Percentiles rank a stretch among this genome's conserved stretches.
phyloP scores from a whole-genome alignment of 345 rosid species.

The Laguncularia racemosa region DNA sequence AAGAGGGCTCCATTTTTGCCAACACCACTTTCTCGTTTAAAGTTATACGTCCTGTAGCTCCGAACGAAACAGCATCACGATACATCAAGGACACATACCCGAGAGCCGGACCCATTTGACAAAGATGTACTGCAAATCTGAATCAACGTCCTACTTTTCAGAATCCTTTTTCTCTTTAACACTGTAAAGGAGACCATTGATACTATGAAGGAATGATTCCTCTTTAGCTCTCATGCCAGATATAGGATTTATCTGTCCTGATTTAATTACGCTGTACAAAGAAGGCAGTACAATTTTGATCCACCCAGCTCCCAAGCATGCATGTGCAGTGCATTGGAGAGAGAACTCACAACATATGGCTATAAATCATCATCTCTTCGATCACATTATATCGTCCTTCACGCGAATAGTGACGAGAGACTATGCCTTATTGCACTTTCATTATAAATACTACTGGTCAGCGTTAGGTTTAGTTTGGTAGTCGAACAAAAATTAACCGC shows the following conservation, averaged over 20 bases:
- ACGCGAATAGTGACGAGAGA: no score
- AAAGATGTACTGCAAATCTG: slow-evolving; percentile 19
- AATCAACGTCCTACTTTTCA: slow-evolving; percentile 23
- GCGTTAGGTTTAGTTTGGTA: no score
- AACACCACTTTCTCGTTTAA: slow-evolving; percentile 6
- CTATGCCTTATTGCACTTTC: no score
- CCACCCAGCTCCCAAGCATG: background rate
- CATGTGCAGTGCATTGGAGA: no score
- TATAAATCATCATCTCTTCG: no score
- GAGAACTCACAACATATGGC: no score
- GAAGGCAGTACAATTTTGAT: background rate
- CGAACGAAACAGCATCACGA: slow-evolving; percentile 7
- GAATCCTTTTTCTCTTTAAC: slow-evolving; percentile 24
- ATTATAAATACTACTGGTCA: no score
- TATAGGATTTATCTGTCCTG: background rate
- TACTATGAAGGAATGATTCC: slow-evolving; percentile 2
- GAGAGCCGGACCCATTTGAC: slow-evolving; percentile 23
- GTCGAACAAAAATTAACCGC: no score
- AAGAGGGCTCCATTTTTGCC: background rate
- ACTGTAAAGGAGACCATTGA: background rate
- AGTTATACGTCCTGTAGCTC: background rate
- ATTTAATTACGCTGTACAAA: background rate
- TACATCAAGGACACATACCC: slow-evolving; percentile 11
- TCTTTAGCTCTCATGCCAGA: background rate
- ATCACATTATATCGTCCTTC: no score